A percentile compares a stretch with the other conserved stretches of the same genome.
Evolutionary conservation across 148 eudicot species (phyloP).

Genomic region (Spergularia bocconei): DNA sequence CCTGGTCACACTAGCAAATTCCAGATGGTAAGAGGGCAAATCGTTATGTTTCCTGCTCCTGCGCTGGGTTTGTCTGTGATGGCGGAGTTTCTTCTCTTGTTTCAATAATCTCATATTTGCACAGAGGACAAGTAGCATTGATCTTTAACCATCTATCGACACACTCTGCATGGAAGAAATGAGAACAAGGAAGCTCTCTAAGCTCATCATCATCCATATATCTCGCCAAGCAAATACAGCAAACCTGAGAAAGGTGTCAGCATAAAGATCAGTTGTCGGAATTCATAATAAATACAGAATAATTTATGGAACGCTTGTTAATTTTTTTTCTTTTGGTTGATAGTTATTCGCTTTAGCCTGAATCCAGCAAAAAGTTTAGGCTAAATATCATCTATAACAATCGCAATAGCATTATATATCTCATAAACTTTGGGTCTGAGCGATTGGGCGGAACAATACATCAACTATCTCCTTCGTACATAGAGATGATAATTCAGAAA

Average conservation of each 20-base stretch:
- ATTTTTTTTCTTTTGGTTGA: background rate
- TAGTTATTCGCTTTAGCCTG: background rate
- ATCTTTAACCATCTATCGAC: slow-evolving; percentile 82
- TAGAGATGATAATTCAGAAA: background rate
- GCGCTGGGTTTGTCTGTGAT: slow-evolving; percentile 34
- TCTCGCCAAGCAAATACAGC: slow-evolving; percentile 70
- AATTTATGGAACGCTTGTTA: background rate
- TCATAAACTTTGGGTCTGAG: no score
- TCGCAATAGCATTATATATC: no score
- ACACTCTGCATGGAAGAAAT: slow-evolving; percentile 72
- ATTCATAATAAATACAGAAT: background rate
- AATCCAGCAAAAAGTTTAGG: no score
- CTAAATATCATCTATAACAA: no score
- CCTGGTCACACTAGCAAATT: slow-evolving; percentile 10
- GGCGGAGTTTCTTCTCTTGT: slow-evolving; percentile 33
- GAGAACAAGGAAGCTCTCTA: slow-evolving; percentile 74
- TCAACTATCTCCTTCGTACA: no score
- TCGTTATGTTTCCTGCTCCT: slow-evolving; percentile 36
- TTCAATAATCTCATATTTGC: slow-evolving; percentile 53
- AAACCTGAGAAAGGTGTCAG: slow-evolving; percentile 39
- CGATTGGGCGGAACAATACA: no score
- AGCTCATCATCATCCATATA: slow-evolving; percentile 60
- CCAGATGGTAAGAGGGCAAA: background rate
- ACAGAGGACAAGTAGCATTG: slow-evolving; percentile 75
- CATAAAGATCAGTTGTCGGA: background rate